These are phyloP conservation scores for Diaporthe velutina DNA, from an alignment of 2,329 filamentous ascomycete species.

Conservation along the genomic window DNA sequence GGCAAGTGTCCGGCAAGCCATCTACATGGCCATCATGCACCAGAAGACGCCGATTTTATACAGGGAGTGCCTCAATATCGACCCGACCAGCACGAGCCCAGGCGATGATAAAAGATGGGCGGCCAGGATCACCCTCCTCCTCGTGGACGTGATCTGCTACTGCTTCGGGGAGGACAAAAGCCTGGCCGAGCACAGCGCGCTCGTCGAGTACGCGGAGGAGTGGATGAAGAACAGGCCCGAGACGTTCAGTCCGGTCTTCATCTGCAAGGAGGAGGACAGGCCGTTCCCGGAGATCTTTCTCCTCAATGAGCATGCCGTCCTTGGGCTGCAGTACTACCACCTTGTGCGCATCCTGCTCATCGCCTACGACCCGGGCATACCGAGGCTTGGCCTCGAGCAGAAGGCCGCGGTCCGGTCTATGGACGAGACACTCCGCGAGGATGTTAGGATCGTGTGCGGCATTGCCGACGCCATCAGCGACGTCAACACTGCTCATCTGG, in stretches of 20 bases:
- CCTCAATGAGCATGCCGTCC: constrained; percentile 44
- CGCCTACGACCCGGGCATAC: constrained; percentile 44
- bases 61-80: constrained; percentile 28
- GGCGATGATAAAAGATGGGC: constrained; percentile 42
- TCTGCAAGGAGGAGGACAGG: constrained; percentile 26
- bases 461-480: constrained; percentile 43
- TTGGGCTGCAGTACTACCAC: constrained; percentile 47
- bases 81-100: constrained; percentile 11
- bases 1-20: constrained; percentile 40
- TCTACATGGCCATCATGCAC: constrained; percentile 42
- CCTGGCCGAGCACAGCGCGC: constrained; percentile 40
- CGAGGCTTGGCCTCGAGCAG: constrained; percentile 42
- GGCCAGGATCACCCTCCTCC: constrained; percentile 43
- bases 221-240: constrained; percentile 45
- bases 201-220: constrained; percentile 41
- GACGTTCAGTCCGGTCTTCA: constrained; percentile 45
- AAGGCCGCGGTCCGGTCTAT: constrained; percentile 34
- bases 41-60: constrained; percentile 39
- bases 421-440: constrained; percentile 43
- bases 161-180: constrained; percentile 44
- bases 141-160: constrained; percentile 44
- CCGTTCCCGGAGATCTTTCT: constrained; percentile 46
- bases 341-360: constrained; percentile 46
- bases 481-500: constrained; percentile 44
- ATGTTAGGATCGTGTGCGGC: constrained; percentile 45